Evolutionary conservation across 2,329 filamentous ascomycete species (phyloP).

Genomic region (Epichloe sibirici): DNA sequence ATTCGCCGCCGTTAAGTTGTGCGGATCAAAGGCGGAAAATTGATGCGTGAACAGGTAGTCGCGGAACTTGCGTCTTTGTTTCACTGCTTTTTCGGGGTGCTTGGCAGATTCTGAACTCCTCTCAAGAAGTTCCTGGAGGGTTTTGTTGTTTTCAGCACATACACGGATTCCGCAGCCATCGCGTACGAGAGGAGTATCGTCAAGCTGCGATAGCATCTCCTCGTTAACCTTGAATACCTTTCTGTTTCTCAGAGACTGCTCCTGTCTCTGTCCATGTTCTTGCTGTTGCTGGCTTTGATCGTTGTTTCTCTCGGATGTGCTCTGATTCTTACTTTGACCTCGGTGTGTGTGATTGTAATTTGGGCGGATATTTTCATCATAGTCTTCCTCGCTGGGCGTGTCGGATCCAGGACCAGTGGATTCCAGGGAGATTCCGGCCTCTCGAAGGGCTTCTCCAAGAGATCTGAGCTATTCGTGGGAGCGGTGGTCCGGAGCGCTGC

Average conservation of each 20-base stretch:
- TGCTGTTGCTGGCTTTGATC: background rate
- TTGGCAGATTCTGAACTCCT: conserved; percentile 13
- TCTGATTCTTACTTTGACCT: background rate
- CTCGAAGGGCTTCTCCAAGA: conserved; percentile 17
- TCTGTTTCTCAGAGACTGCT: background rate
- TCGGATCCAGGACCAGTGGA: conserved; percentile 19
- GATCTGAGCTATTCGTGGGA: conserved; percentile 10
- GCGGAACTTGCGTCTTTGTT: conserved; percentile 21
- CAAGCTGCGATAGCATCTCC: background rate
- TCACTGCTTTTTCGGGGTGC: conserved; percentile 8
- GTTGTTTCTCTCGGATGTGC: background rate
- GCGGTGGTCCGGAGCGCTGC: background rate
- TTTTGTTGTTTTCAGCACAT: conserved; percentile 17
- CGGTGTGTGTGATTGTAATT: conserved; percentile 12
- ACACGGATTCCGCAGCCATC: conserved; percentile 14
- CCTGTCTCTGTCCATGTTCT: background rate
- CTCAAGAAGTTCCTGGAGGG: conserved; percentile 16
- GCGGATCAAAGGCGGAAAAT: conserved; percentile 63
- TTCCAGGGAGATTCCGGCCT: conserved; percentile 14
- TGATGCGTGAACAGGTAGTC: conserved; percentile 58
- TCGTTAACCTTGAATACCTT: background rate
- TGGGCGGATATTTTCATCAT: conserved; percentile 26
- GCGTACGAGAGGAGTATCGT: conserved; percentile 9
- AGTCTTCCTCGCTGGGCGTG: conserved; percentile 33
- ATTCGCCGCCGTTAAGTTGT: conserved; percentile 50